Evolutionary conservation across 352 stramenopile species (phyloP).

Genomic region (Phytophthora citricola): DNA sequence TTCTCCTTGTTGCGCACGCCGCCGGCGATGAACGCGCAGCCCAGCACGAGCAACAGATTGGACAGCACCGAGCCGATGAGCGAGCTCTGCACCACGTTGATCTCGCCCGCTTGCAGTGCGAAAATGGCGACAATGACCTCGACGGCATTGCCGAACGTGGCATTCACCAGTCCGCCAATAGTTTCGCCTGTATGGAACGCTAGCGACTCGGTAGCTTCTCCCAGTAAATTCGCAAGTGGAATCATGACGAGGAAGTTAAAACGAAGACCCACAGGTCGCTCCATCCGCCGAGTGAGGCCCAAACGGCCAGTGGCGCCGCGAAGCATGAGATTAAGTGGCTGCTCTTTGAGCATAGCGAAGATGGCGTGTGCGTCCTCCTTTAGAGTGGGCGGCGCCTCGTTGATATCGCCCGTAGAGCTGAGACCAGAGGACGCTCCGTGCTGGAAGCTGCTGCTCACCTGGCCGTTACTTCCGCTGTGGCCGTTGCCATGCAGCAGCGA

Average conservation of each 20-base stretch:
- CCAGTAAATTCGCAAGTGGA: constrained; percentile 95
- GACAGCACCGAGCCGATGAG: constrained; percentile 98
- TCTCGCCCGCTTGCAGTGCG: constrained; percentile 93
- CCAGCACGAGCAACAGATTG: constrained; percentile 98
- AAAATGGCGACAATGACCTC: constrained; percentile 97
- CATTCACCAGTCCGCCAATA: constrained; percentile 97
- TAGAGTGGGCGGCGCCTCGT: constrained; percentile 22
- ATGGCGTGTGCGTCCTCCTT: constrained; percentile 57
- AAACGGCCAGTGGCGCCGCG: constrained; percentile 67
- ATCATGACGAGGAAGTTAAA: constrained; percentile 98
- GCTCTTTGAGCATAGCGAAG: constrained; percentile 46
- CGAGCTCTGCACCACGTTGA: constrained; percentile 97
- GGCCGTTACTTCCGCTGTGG: constrained; percentile 25
- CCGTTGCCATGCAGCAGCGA: constrained; percentile 42
- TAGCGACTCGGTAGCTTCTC: constrained; percentile 97
- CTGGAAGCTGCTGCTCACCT: constrained; percentile 19
- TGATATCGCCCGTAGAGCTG: constrained; percentile 9
- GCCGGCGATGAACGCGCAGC: constrained; percentile 95
- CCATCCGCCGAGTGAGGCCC: constrained; percentile 65
- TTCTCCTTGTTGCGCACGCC: constrained; percentile 81
- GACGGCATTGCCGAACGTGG: constrained; percentile 98
- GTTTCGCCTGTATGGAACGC: constrained; percentile 97
- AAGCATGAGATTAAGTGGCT: constrained; percentile 79
- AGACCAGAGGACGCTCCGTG: constrained; percentile 6
- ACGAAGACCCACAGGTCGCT: constrained; percentile 90